Evolutionary conservation across 179 eudicot genomes (phyloP).

Genomic region (Silene vulgaris): DNA sequence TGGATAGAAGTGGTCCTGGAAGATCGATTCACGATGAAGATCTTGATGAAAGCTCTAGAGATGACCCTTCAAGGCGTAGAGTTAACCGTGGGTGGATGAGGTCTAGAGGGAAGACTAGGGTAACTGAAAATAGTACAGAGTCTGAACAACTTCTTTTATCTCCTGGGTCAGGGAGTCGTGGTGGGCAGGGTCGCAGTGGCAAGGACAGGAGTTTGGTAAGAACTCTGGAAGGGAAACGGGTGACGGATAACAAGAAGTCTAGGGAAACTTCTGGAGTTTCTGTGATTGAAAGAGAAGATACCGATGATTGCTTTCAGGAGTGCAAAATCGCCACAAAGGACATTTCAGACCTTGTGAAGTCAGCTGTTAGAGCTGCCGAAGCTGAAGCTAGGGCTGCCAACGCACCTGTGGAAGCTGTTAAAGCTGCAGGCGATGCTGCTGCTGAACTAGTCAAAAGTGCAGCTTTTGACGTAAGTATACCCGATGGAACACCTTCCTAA

Average conservation of each 20-base stretch:
- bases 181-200: slow-evolving; percentile 45
- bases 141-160: slow-evolving; percentile 52
- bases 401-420: slow-evolving; percentile 81
- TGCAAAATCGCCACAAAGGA: slow-evolving; percentile 77
- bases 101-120: slow-evolving; percentile 53
- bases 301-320: slow-evolving; percentile 67
- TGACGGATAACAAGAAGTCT: slow-evolving; percentile 39
- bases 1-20: slow-evolving; percentile 40
- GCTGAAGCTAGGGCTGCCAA: slow-evolving; percentile 90
- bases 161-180: slow-evolving; percentile 66
- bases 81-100: slow-evolving; percentile 42
- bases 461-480: slow-evolving; percentile 66
- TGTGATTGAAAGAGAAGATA: slow-evolving; percentile 59
- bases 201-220: slow-evolving; percentile 42
- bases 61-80: slow-evolving; percentile 57
- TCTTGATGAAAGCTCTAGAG: slow-evolving; percentile 49
- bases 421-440: slow-evolving; percentile 96
- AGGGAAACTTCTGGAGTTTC: slow-evolving; percentile 36
- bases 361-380: slow-evolving; percentile 94
- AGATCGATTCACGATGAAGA: slow-evolving; percentile 55
- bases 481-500: not conserved
- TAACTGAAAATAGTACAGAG: slow-evolving; percentile 43
- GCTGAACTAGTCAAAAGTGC: slow-evolving; percentile 95
- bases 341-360: slow-evolving; percentile 73
- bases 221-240: slow-evolving; percentile 44